Evolutionary conservation across 305 asterid species (phyloP).

Genomic region (Fraxinus sp.): DNA sequence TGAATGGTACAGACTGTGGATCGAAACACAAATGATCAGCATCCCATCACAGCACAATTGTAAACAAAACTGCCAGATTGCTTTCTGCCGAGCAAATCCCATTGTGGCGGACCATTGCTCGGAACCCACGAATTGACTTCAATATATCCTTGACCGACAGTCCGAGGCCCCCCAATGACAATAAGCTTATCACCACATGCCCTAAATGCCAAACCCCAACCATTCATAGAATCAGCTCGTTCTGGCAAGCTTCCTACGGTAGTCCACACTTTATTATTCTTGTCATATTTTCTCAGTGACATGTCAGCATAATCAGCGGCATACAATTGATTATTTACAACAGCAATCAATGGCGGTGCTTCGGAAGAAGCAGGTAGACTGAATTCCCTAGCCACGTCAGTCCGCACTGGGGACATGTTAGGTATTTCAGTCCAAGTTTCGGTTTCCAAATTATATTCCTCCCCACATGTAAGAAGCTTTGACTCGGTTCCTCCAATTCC

Average conservation of each 20-base stretch:
- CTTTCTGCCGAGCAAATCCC: conserved; percentile 75
- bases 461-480: conserved; percentile 77
- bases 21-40: conserved; percentile 42
- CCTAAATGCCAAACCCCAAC: conserved; percentile 95
- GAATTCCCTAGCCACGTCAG: conserved; percentile 41
- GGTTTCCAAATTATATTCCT: conserved; percentile 65
- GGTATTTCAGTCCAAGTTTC: conserved; percentile 72
- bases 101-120: conserved; percentile 62
- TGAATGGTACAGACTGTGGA: conserved; percentile 24
- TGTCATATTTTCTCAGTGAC: conserved; percentile 68
- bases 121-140: conserved; percentile 89
- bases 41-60: conserved; percentile 93
- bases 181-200: conserved; percentile 82
- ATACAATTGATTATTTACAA: conserved; percentile 67
- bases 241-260: conserved; percentile 77
- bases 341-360: conserved; percentile 91
- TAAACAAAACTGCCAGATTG: conserved; percentile 76
- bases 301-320: conserved; percentile 82
- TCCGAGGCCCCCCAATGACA: conserved; percentile 85
- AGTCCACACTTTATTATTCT: conserved; percentile 46
- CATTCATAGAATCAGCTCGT: conserved; percentile 73
- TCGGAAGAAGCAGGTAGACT: conserved; percentile 62
- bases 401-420: conserved; percentile 72
- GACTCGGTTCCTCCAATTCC: conserved; percentile 71
- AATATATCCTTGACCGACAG: conserved; percentile 64